These are phyloP conservation scores for Hymenotorrendiella dingleyae DNA, from an alignment of 2,329 filamentous ascomycete species.

Conservation along the genomic window DNA sequence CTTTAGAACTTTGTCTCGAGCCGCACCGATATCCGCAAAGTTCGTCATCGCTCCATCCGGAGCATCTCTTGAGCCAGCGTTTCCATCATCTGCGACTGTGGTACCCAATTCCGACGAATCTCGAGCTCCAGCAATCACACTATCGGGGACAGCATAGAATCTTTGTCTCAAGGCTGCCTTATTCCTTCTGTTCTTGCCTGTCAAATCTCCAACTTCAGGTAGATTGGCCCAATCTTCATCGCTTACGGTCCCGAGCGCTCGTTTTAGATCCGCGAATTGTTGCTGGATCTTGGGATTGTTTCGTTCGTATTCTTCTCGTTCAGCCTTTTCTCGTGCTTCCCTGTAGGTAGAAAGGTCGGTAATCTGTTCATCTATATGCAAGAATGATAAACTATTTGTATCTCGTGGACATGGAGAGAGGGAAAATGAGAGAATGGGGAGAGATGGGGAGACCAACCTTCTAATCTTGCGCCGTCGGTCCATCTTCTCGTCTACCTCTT, in stretches of 20 bases:
- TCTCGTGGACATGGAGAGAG: constrained; percentile 28
- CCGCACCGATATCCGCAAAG: constrained; percentile 94
- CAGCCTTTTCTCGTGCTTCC: constrained; percentile 88
- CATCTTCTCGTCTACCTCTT: constrained; percentile 96
- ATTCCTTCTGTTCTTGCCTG: constrained; percentile 82
- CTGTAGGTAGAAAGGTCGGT: constrained; percentile 68
- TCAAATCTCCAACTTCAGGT: constrained; percentile 93
- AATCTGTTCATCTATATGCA: constrained; percentile 65
- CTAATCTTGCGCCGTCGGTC: constrained; percentile 77
- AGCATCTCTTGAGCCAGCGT: constrained; percentile 42
- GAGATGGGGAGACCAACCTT: constrained; percentile 65
- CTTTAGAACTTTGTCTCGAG: constrained; percentile 90
- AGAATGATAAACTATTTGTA: constrained; percentile 61
- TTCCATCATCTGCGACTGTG: constrained; percentile 77
- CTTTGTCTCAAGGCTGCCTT: constrained; percentile 77
- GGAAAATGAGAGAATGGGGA: constrained; percentile 21
- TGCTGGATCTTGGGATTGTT: constrained; percentile 98
- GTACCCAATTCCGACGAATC: constrained; percentile 78
- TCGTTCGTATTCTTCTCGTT: constrained; percentile 90
- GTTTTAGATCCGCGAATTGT: constrained; percentile 93
- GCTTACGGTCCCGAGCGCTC: constrained; percentile 78
- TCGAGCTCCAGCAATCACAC: constrained; percentile 81
- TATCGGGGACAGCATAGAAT: constrained; percentile 96
- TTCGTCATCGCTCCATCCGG: constrained; percentile 91
- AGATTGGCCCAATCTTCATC: constrained; percentile 96